Conservation (phyloP, 495 filamentous ascomycete genomes). For the Cenococcum geophilum region DNA sequence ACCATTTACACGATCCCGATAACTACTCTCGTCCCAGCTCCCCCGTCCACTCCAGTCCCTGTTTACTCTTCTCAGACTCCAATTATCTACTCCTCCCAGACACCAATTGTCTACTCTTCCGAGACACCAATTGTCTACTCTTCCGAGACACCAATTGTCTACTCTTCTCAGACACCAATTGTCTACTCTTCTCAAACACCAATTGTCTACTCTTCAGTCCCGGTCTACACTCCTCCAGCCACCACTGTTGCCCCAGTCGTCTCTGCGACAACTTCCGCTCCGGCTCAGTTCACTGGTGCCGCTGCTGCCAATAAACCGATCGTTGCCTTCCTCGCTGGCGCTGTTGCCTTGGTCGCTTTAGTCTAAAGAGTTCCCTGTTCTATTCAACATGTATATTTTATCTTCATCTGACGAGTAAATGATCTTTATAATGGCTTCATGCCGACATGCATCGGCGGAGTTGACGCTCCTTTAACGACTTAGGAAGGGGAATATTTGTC, state of each 20-base stretch:
- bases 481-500: not conserved
- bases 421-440: not conserved
- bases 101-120: too few species aligned
- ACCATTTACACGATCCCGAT: conserved; percentile 16
- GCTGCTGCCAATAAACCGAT: conserved; percentile 21
- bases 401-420: not conserved
- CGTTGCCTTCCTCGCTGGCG: conserved; percentile 25
- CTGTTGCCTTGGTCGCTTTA: conserved; percentile 16
- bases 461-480: not conserved
- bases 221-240: not conserved
- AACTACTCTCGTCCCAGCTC: conserved; percentile 3
- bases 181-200: not conserved
- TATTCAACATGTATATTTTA: not conserved
- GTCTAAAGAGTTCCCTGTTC: not conserved
- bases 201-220: not conserved
- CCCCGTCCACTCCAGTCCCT: conserved; percentile 1
- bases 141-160: not conserved
- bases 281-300: conserved; percentile 26
- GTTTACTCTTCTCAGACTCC: not conserved
- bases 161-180: not conserved
- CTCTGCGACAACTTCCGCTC: not conserved
- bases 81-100: too few species aligned
- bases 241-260: conserved; percentile 6
- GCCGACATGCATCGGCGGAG: conserved; percentile 5
- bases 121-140: conserved; percentile 2